These are phyloP conservation scores for Extremus antarcticus DNA, from an alignment of 495 filamentous ascomycete species.

Conservation along the genomic window DNA sequence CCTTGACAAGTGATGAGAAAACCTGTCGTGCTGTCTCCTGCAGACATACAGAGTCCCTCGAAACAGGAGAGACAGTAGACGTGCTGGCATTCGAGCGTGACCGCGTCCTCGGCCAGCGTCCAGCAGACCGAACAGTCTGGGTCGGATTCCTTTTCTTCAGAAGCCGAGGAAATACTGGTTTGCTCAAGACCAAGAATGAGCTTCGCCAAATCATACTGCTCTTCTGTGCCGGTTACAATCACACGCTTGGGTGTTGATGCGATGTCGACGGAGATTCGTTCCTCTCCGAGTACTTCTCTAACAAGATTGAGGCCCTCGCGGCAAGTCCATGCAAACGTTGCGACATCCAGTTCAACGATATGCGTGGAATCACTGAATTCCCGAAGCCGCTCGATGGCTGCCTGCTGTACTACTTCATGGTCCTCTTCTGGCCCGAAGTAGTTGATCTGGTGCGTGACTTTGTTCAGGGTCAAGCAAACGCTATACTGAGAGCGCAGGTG, in stretches of 20 bases:
- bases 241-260: constrained; percentile 26
- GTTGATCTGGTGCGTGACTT: not conserved
- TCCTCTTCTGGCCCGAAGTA: not conserved
- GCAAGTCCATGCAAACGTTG: constrained; percentile 30
- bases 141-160: no score
- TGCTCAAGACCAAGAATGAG: no score
- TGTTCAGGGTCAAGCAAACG: not conserved
- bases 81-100: constrained; percentile 34
- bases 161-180: no score
- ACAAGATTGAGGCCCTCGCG: constrained; percentile 34
- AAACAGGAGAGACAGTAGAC: constrained; percentile 33
- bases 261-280: constrained; percentile 26
- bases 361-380: constrained; percentile 25
- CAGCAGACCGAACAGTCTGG: constrained; percentile 36
- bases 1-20: not conserved
- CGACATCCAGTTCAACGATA: constrained; percentile 27
- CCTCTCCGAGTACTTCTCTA: constrained; percentile 25
- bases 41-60: constrained; percentile 1
- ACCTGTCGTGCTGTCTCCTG: constrained; percentile 1
- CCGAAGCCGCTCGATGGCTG: not conserved
- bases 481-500: not conserved
- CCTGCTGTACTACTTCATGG: not conserved
- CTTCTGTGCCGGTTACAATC: constrained; percentile 5
- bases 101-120: constrained; percentile 30
- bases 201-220: no score